Base-by-base conservation (phyloP, 2,329 filamentous ascomycete genomes). In the Penicillium sp. region DNA sequence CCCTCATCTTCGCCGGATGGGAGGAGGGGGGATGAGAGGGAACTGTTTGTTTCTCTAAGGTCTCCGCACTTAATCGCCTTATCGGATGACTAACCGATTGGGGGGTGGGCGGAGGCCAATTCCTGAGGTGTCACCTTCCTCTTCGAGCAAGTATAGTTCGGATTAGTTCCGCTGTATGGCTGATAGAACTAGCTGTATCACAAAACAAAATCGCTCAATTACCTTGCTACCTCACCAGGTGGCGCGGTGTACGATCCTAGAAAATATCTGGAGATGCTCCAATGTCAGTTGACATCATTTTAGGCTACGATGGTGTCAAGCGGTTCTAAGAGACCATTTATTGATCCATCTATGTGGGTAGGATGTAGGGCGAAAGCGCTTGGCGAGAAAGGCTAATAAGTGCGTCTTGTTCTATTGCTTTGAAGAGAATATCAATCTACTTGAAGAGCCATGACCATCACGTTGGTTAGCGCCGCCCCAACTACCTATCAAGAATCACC, bases 1-100 rank as follows among this genome's bases (percentile, higher is more conserved):
- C 69, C 61, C 58, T 67, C 69, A 70, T 71, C 28, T 60, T 61
- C 22, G 38, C 43, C 35, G 30, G 11, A 24, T 44, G 46, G 44
- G 20, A 41, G 27, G 39, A 48, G 38, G 10, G 39, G 48, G 31
- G 44, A 50, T 25, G 46, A 42, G 50, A 28, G 44, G 16, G 20
- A 39, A 24, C 31, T 16, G 33, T 2, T 50, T 18, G 42, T 43
- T 44, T 48, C 43, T 51, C 20, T 22, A 24, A 25, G 25, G 20
- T 58, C 54, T 56, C 56, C 54, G 51, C 54, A 53, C 48, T 46
- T 52, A 48, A 56, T 56, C 53, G 55, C 55, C 50, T 53, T 55
- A 57, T 57, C 50, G 47, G 45, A 42, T 57, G 53, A 57, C 55
- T 57, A 57, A 57, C 14, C 33, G 46, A 28, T 43, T 42, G 9